Conservation (phyloP, 768 basidiomycete genomes). For the Tephrocybe sp. region DNA sequence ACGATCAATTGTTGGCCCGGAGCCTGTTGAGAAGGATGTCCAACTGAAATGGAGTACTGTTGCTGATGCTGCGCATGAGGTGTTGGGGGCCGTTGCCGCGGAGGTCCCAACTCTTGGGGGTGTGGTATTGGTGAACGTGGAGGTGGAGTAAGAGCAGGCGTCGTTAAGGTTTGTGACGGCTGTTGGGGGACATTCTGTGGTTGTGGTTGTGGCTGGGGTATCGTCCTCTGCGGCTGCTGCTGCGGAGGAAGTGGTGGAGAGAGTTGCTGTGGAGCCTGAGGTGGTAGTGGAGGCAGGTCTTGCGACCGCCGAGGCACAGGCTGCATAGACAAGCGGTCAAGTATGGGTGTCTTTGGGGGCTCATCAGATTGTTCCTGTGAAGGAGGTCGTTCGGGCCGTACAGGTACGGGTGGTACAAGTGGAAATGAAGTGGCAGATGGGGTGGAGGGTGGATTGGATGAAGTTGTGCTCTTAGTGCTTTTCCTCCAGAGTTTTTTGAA, state of each 20-base stretch:
- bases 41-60: background rate
- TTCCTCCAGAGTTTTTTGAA: slow-evolving; percentile 79
- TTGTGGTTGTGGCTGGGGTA: background rate
- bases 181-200: background rate
- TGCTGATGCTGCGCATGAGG: background rate
- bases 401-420: slow-evolving; percentile 32
- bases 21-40: slow-evolving; percentile 2
- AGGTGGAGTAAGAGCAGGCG: slow-evolving; percentile 3
- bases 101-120: background rate
- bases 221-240: background rate
- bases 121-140: slow-evolving; percentile 5
- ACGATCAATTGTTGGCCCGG: slow-evolving; percentile 12
- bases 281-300: slow-evolving; percentile 20
- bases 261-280: slow-evolving; percentile 15
- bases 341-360: slow-evolving; percentile 28
- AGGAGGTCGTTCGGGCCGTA: slow-evolving; percentile 36
- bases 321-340: slow-evolving; percentile 26
- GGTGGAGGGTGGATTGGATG: slow-evolving; percentile 47
- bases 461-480: slow-evolving; percentile 52
- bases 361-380: slow-evolving; percentile 36
- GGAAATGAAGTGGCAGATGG: slow-evolving; percentile 26
- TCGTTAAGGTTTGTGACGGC: background rate
- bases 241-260: slow-evolving; percentile 12
- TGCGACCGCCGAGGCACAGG: slow-evolving; percentile 21
- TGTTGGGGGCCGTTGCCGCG: slow-evolving; percentile 3